Evolutionary conservation across 164 flowering plant genomes (phyloP).

Genomic region (Akebia trifoliata): DNA sequence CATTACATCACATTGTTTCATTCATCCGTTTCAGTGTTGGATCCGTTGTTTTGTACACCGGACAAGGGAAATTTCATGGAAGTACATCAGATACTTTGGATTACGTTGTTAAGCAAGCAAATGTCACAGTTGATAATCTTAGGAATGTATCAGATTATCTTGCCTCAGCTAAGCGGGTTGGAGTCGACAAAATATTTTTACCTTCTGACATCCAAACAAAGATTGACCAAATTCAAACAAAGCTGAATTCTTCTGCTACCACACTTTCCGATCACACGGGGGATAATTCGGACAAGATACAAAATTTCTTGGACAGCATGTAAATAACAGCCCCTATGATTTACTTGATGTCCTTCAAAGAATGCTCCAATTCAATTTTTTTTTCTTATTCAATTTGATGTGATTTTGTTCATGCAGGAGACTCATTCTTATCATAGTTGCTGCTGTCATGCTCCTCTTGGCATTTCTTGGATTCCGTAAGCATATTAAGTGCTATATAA

Average conservation of each 20-base stretch:
- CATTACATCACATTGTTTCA: background rate
- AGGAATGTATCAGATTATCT: constrained; percentile 63
- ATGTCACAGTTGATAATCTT: constrained; percentile 52
- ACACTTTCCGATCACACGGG: constrained; percentile 34
- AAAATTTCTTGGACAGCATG: constrained; percentile 45
- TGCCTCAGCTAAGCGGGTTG: constrained; percentile 56
- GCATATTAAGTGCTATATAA: constrained; percentile 13
- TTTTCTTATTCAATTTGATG: no score
- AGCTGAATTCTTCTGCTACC: constrained; percentile 55
- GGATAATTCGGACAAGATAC: constrained; percentile 52
- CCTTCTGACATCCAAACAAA: constrained; percentile 43
- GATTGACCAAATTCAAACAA: constrained; percentile 46
- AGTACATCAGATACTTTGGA: constrained; percentile 51
- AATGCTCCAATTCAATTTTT: no score
- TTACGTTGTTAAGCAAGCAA: constrained; percentile 64
- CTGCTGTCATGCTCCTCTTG: constrained; percentile 75
- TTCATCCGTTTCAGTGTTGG: constrained; percentile 81
- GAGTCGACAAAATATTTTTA: constrained; percentile 39
- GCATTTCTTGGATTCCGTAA: constrained; percentile 88
- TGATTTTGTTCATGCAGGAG: constrained; percentile 49
- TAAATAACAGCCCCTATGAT: constrained; percentile 28
- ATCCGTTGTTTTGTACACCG: constrained; percentile 65
- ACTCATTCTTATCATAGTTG: constrained; percentile 55
- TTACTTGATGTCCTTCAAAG: no score
- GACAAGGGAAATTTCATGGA: constrained; percentile 67